Evolutionary conservation across 495 filamentous ascomycete genomes (phyloP).

Genomic region (Rusavskia elegans): DNA sequence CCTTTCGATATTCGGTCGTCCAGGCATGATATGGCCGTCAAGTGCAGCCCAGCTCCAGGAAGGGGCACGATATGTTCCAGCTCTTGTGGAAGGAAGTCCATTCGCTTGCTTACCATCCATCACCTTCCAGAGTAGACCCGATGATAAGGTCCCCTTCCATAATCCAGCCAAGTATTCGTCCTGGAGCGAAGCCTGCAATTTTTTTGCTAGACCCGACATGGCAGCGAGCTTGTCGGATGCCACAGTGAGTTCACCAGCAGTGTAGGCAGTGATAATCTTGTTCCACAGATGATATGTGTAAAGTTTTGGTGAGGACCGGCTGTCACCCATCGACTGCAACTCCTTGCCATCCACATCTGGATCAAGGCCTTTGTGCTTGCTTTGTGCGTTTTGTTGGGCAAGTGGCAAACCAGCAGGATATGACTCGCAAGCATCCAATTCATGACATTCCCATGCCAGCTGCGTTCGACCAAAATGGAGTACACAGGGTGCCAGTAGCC

Average conservation of each 20-base stretch:
- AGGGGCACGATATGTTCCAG: background rate
- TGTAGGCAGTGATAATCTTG: background rate
- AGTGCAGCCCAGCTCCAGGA: background rate
- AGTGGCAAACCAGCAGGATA: background rate
- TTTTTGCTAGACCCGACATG: background rate
- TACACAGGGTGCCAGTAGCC: conserved; percentile 6
- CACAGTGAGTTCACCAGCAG: background rate
- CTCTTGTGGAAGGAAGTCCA: background rate
- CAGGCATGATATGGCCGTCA: background rate
- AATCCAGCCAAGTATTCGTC: background rate
- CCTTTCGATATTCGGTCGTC: background rate
- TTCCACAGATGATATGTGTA: background rate
- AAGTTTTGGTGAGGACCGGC: background rate
- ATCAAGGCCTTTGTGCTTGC: background rate
- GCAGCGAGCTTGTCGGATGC: conserved; percentile 1
- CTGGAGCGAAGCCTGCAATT: no score
- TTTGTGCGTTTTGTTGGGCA: background rate
- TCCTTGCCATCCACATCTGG: background rate
- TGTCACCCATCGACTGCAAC: background rate
- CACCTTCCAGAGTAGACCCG: background rate
- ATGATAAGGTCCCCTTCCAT: background rate
- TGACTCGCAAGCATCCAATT: background rate
- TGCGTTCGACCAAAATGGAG: conserved; percentile 11
- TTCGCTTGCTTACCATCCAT: background rate
- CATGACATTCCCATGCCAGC: conserved; percentile 9